Percentiles rank a stretch among this genome's conserved stretches.
Evolutionary conservation across 139 green algal species (phyloP).

Genomic region (Monoraphidium neglectum): DNA sequence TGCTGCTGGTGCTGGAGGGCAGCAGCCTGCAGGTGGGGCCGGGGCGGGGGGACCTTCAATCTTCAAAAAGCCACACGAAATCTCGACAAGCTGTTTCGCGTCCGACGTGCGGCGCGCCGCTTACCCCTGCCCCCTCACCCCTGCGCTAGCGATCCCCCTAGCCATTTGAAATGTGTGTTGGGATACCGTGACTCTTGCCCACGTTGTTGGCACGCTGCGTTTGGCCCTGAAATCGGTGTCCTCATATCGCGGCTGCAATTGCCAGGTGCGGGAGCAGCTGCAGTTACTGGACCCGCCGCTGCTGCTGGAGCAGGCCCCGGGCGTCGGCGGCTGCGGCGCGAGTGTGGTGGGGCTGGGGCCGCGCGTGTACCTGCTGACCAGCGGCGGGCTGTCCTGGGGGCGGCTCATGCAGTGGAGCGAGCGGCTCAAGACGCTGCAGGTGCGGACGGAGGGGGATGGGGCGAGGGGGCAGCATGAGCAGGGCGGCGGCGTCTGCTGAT

Average conservation of each 20-base stretch:
- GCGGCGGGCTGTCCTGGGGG: conserved; percentile 38
- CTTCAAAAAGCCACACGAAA: too few species aligned
- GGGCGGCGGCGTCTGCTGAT: too few species aligned
- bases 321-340: conserved; percentile 1
- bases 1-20: conserved; percentile 49
- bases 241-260: too few species aligned
- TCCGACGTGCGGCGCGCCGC: too few species aligned
- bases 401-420: conserved; percentile 60
- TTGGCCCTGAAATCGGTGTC: too few species aligned
- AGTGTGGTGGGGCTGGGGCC: conserved; percentile 18
- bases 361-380: conserved; percentile 46
- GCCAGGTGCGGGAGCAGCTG: conserved; percentile 27
- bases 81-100: too few species aligned
- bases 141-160: too few species aligned
- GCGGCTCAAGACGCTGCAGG: conserved; percentile 52
- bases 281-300: neutral
- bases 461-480: neutral
- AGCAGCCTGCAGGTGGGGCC: neutral
- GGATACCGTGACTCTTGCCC: too few species aligned
- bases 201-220: too few species aligned
- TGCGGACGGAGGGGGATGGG: neutral
- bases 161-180: too few species aligned
- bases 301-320: conserved; percentile 6
- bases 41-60: neutral
- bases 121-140: too few species aligned